Evolutionary conservation across 139 green algal genomes (phyloP), one percentile per base, ranked within the genome.

Genomic region (Chlamydomonas asymmetrica): DNA sequence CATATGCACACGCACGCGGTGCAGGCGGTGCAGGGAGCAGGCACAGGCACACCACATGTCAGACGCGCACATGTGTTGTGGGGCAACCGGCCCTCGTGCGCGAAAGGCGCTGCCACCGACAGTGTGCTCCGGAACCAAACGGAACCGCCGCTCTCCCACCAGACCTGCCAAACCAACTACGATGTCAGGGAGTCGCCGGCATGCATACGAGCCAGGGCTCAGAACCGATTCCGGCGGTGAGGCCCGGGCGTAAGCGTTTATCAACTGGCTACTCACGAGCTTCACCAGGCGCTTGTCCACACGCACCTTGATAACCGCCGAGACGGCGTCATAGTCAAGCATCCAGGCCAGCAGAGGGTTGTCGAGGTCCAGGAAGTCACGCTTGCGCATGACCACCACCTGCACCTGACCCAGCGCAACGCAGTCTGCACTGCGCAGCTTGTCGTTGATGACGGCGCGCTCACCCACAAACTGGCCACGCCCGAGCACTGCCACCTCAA

Each of bases 341-440:
- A 93, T 92, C 87, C 87, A 93, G 23, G 81, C 87, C 67, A 93
- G 79, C 68, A 93, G 85, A 23, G 89, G 89, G 78, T 93, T 93
- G 66, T 92, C 87, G 39, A 93, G 80, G 29, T 90, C 88, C 74
- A 91, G 77, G 78, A 94, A 94, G 76, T 94, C 89, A 5, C 87
- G 78, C 81, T 92, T 92, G 37, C 82, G 85, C 73, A 94, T 88
- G 57, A 91, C 87, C 56, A 93, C 84, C 67, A 91, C 88, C 66
- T 91, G 86, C 49, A 94, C 89, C 6, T 69, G 75, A 1, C 88
- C 86, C 34, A 87, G 79, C 4, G 89, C 89, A 8, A 93, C 82
- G 75, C 89, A 94, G 59, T 92, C 86, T 4, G 89, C 89, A 31
- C 73, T 87, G 62, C 89, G 86, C 76, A 94, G 75, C 74, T 89